Percentiles rank a stretch among this genome's conserved stretches.
Conservation (phyloP, 2,329 filamentous ascomycete genomes). For the Talaromyces amestolkiae region DNA sequence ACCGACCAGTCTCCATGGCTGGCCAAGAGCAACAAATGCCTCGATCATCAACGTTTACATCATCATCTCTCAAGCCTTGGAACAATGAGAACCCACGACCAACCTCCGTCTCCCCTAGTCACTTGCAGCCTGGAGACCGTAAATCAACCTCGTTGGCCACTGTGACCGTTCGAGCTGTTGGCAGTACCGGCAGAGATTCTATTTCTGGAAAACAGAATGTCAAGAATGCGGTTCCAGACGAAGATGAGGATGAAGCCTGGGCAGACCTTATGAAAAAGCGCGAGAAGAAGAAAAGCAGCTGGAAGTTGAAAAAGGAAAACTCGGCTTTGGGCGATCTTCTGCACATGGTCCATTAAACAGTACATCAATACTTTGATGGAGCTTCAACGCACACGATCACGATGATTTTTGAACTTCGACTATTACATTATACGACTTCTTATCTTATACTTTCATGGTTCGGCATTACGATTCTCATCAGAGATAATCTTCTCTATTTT, state of each 20-base stretch:
- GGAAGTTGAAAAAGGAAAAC: slow-evolving; percentile 45
- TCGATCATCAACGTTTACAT: slow-evolving; percentile 34
- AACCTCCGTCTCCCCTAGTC: slow-evolving; percentile 25
- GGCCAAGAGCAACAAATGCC: slow-evolving; percentile 35
- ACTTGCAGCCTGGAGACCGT: slow-evolving; percentile 24
- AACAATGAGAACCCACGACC: slow-evolving; percentile 35
- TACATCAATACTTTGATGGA: not conserved
- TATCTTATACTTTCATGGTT: slow-evolving; percentile 1
- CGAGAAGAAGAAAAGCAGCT: slow-evolving; percentile 49
- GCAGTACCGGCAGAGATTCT: slow-evolving; percentile 24
- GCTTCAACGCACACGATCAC: not conserved
- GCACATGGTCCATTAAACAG: slow-evolving; percentile 30
- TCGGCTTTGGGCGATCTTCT: slow-evolving; percentile 38
- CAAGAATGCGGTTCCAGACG: slow-evolving; percentile 38
- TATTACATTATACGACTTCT: slow-evolving; percentile 3
- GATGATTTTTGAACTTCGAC: slow-evolving; percentile 6
- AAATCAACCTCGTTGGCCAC: slow-evolving; percentile 31
- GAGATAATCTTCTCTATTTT: not conserved
- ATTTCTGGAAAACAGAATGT: slow-evolving; percentile 20
- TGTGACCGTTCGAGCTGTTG: slow-evolving; percentile 32
- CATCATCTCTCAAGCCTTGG: slow-evolving; percentile 37
- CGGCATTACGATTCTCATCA: not conserved
- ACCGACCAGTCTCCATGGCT: slow-evolving; percentile 78
- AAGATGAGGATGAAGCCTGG: slow-evolving; percentile 51
- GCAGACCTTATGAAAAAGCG: slow-evolving; percentile 51